Percentiles rank a stretch among this genome's conserved stretches.
These are phyloP conservation scores for Fraxinus sp. DNA, from an alignment of 305 asterid genomes.

Conservation along the genomic window DNA sequence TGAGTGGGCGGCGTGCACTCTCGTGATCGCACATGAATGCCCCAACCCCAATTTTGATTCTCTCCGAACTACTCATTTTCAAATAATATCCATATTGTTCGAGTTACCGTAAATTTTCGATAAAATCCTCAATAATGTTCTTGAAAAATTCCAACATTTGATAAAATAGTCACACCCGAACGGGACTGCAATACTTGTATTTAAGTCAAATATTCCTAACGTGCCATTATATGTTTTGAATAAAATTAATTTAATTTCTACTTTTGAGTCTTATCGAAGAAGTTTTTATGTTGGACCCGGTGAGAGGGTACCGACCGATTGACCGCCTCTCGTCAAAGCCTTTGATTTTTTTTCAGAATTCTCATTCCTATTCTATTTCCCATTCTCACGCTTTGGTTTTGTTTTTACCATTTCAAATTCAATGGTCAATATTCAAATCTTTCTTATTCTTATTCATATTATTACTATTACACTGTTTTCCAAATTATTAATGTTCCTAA, in stretches of 20 bases:
- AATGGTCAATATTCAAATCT: slow-evolving; percentile 32
- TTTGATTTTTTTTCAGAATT: not conserved
- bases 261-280: not conserved
- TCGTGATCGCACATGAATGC: not conserved
- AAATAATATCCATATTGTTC: not conserved
- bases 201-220: not conserved
- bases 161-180: not conserved
- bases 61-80: not conserved
- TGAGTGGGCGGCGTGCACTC: not conserved
- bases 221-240: not conserved
- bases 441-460: not conserved
- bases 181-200: not conserved
- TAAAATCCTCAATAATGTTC: not conserved
- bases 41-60: not conserved
- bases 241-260: not conserved
- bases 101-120: too few relatives aligned
- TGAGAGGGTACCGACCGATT: not conserved
- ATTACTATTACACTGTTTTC: not conserved
- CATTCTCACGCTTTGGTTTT: not conserved
- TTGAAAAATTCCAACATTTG: not conserved
- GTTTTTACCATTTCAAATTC: slow-evolving; percentile 19
- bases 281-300: not conserved
- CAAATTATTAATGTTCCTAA: not conserved
- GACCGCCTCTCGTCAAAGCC: slow-evolving; percentile 23
- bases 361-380: not conserved